Base-by-base conservation (phyloP, 306 rosid genomes). In the Carpinus viminea region DNA sequence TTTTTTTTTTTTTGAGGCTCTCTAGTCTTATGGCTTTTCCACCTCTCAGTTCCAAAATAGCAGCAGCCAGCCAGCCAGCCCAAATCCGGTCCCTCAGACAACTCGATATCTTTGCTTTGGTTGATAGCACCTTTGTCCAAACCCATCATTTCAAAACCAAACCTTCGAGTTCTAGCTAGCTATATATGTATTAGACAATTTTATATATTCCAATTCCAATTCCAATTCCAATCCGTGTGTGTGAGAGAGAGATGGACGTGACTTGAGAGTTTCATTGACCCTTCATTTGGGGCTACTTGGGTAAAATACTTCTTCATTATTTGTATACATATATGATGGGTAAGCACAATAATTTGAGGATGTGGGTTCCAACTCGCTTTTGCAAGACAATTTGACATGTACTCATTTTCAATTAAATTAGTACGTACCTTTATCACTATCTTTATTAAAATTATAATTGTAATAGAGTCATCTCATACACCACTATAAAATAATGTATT, bases 221-320 rank as follows among this genome's bases (percentile, higher is more conserved):
- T 70, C 74, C 11, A 28, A 38, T 38, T 6, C 5, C 6, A 38
- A 6, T 41, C 8, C 7, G 45, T 41, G 45, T 41, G 45, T 41
- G 64, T 55, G 68, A 65, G 47, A 78, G n/a, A 76, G 17, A 61
- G 66, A 7, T 72, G 7, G 77, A 79, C 76, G 83, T 86, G 83
- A 86, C 83, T 46, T 26, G 12, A 80, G 12, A 80, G 85, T 83
- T 80, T 78, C 80, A 71, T 86, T 66, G 81, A 86, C 72, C n/a
- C 18, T 5, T 38, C 3, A 20, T n/a, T 2, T 56, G 13, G 4
- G 34, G 31, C 15, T 59, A 24, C 38, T 43, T 13, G 43, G 24
- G 38, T 8, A 21, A 24, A 73, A 59, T 59, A 59, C 26, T 3
- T 21, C 21, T 7, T 11, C 4, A 12, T 61, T 61, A 62, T 28